These are phyloP conservation scores for Crithidia brevicula DNA, from an alignment of 208 protist genomes.

Conservation along the genomic window DNA sequence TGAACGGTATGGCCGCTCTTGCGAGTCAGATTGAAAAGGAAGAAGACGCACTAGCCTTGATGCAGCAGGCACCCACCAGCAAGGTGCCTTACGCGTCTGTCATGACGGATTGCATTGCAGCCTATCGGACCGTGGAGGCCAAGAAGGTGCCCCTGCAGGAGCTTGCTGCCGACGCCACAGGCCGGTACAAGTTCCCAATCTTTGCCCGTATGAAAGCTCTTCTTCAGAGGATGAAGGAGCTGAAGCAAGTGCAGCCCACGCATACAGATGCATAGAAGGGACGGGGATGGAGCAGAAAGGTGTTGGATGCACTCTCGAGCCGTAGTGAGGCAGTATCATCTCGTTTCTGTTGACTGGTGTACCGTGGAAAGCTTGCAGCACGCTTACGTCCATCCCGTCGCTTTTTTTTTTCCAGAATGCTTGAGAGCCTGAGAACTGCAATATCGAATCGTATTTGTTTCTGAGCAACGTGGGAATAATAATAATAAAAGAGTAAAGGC, in stretches of 20 bases:
- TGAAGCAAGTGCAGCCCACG: conserved; percentile 65
- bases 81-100: conserved; percentile 37
- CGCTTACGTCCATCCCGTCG: background rate
- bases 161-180: conserved; percentile 82
- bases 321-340: too few relatives aligned
- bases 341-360: too few relatives aligned
- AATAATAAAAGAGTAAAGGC: background rate
- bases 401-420: background rate
- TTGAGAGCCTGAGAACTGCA: too few relatives aligned
- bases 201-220: conserved; percentile 90
- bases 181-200: conserved; percentile 85
- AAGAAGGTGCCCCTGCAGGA: conserved; percentile 62
- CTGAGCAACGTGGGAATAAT: background rate
- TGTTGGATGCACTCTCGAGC: background rate
- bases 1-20: conserved; percentile 33
- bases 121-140: conserved; percentile 66
- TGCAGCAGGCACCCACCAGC: background rate
- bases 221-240: conserved; percentile 78
- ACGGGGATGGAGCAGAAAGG: too few relatives aligned
- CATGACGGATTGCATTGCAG: conserved; percentile 77
- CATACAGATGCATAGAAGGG: too few relatives aligned
- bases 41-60: conserved; percentile 22
- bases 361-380: too few relatives aligned
- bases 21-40: conserved; percentile 15
- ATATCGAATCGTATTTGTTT: too few relatives aligned